These are phyloP conservation scores for Phialemoniopsis sp. DNA, from an alignment of 2,329 filamentous ascomycete species.

Conservation along the genomic window DNA sequence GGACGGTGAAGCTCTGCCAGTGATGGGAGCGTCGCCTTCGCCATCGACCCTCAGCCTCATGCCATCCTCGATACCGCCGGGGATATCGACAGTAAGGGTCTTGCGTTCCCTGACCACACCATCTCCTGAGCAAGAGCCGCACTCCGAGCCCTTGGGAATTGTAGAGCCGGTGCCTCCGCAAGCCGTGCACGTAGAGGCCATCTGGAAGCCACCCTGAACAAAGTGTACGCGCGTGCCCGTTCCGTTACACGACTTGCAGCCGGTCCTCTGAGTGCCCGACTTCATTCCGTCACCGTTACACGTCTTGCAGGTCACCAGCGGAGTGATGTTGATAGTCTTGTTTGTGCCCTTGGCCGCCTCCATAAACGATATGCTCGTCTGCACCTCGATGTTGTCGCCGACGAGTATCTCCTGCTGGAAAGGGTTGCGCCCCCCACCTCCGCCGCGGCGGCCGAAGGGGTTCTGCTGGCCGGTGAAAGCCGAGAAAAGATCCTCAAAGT, in stretches of 20 bases:
- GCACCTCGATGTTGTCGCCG: conserved; percentile 95
- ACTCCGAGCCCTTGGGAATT: conserved; percentile 78
- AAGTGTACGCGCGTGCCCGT: conserved; percentile 84
- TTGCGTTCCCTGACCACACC: conserved; percentile 81
- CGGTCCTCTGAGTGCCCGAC: conserved; percentile 65
- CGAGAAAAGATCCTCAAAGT: conserved; percentile 93
- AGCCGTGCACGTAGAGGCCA: conserved; percentile 80
- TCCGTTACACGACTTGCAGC: conserved; percentile 79
- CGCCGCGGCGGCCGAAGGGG: conserved; percentile 50
- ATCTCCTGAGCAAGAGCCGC: conserved; percentile 72
- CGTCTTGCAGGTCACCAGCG: conserved; percentile 74
- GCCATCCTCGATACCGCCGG: conserved; percentile 91
- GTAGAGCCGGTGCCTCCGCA: conserved; percentile 77
- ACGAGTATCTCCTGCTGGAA: conserved; percentile 78
- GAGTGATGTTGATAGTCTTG: conserved; percentile 85
- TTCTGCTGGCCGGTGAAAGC: conserved; percentile 65
- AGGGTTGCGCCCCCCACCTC: conserved; percentile 50
- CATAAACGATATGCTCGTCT: conserved; percentile 90
- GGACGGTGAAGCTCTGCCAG: conserved; percentile 62
- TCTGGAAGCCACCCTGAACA: conserved; percentile 91
- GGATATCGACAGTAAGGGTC: conserved; percentile 85
- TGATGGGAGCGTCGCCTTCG: conserved; percentile 82
- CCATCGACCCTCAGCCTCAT: conserved; percentile 85
- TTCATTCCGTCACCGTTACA: conserved; percentile 85
- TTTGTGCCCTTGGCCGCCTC: conserved; percentile 88